phyloP scores from a whole-genome alignment of 2,329 filamentous ascomycete species.

The Mariannaea elegans region DNA sequence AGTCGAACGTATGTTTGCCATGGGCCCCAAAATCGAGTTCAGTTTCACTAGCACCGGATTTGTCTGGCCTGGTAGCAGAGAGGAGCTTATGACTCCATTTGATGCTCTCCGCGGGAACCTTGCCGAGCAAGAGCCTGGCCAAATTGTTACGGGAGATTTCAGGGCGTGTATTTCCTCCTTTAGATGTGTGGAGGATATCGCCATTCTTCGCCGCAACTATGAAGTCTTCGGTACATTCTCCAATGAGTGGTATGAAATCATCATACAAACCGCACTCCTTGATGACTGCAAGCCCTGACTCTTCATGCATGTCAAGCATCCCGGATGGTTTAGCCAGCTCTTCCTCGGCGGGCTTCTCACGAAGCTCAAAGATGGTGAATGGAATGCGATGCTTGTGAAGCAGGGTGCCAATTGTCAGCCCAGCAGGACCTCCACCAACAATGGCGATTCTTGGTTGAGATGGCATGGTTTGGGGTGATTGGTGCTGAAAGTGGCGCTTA shows the following conservation, averaged over 20 bases:
- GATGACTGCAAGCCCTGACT: slow-evolving; percentile 58
- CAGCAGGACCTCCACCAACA: slow-evolving; percentile 56
- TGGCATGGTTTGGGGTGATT: not conserved
- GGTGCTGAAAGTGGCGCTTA: not conserved
- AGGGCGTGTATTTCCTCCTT: slow-evolving; percentile 40
- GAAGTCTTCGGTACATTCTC: slow-evolving; percentile 28
- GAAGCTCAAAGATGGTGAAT: slow-evolving; percentile 57
- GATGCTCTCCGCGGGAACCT: slow-evolving; percentile 45
- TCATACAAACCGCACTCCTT: slow-evolving; percentile 57
- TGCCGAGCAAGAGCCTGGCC: slow-evolving; percentile 44
- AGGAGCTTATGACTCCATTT: slow-evolving; percentile 44
- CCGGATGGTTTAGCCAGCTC: slow-evolving; percentile 51
- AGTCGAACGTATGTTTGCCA: not conserved
- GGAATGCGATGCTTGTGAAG: slow-evolving; percentile 54
- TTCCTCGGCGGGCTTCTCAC: slow-evolving; percentile 35
- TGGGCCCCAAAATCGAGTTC: slow-evolving; percentile 14
- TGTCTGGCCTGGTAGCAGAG: not conserved
- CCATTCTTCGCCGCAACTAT: slow-evolving; percentile 40
- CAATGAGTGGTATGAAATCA: slow-evolving; percentile 54
- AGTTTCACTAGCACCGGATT: not conserved
- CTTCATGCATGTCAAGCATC: slow-evolving; percentile 60
- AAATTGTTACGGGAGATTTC: slow-evolving; percentile 51
- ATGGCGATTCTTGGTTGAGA: slow-evolving; percentile 50
- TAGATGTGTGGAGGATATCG: slow-evolving; percentile 19
- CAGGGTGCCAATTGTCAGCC: slow-evolving; percentile 54